A percentile compares a stretch with the other conserved stretches of the same genome.
Evolutionary conservation across 768 basidiomycete species (phyloP).

Genomic region (Suillus tomentosus): DNA sequence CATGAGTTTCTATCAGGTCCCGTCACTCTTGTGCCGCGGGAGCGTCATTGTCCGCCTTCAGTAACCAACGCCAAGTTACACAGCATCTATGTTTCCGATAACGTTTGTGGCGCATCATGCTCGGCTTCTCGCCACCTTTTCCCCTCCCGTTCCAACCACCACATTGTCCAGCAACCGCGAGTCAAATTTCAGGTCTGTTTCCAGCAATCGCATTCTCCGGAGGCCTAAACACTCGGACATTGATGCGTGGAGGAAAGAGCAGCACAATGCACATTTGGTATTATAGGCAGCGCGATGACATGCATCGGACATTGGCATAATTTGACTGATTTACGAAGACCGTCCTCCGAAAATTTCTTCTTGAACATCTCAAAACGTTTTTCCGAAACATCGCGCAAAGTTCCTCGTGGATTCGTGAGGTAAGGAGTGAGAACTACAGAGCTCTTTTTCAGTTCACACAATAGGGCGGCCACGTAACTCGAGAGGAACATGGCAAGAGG

Average conservation of each 20-base stretch:
- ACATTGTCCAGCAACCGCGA: conserved; percentile 10
- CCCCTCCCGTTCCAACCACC: conserved; percentile 12
- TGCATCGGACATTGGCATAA: not conserved
- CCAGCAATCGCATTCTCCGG: conserved; percentile 18
- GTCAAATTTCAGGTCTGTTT: conserved; percentile 14
- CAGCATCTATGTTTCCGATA: conserved; percentile 13
- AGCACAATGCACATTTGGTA: too few relatives aligned
- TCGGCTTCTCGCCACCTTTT: conserved; percentile 15
- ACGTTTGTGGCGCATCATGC: not conserved
- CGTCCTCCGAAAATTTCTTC: not conserved
- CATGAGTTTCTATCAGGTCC: too few relatives aligned
- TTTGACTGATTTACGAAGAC: not conserved
- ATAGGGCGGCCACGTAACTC: not conserved
- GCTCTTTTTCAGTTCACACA: not conserved
- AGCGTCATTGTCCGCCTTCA: conserved; percentile 15
- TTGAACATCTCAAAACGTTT: too few relatives aligned
- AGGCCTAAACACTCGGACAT: conserved; percentile 19
- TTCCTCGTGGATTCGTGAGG: not conserved
- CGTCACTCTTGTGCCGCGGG: too few relatives aligned
- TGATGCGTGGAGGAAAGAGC: not conserved
- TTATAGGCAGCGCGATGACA: not conserved
- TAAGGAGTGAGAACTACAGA: not conserved
- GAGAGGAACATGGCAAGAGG: not conserved
- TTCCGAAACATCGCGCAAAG: not conserved
- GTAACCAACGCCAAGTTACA: not conserved